Conservation (phyloP, 169 alveolate genomes). For the Eimeria brunetti region DNA sequence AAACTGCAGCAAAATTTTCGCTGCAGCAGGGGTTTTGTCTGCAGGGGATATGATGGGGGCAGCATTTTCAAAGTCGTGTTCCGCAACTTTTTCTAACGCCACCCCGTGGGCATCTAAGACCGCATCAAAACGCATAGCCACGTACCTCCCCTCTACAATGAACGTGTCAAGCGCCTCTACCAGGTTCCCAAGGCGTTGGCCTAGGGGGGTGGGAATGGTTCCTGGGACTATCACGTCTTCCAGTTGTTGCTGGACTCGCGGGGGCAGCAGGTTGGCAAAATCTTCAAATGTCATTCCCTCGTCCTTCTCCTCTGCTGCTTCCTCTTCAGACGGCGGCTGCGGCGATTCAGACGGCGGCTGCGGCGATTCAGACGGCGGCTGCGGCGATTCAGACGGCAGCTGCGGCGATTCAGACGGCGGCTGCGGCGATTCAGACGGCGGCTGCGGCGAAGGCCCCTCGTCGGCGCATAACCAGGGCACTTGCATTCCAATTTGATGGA, state of each 20-base stretch:
- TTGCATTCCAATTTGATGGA: not conserved
- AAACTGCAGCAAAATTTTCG: not conserved
- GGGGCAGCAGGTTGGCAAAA: not conserved
- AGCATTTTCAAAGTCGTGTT: not conserved
- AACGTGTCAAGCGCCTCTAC: not conserved
- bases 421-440: too few relatives aligned
- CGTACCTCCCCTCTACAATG: not conserved
- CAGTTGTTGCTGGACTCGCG: not conserved
- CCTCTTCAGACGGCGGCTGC: not conserved
- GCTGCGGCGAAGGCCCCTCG: not conserved
- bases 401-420: too few relatives aligned
- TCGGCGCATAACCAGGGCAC: not conserved
- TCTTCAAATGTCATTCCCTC: not conserved
- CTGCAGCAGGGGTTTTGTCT: not conserved
- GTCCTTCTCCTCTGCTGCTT: not conserved
- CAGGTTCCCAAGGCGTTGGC: not conserved
- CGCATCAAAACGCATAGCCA: not conserved
- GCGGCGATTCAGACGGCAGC: too few relatives aligned
- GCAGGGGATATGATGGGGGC: not conserved
- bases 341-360: too few relatives aligned
- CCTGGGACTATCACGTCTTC: not conserved
- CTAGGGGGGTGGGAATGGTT: not conserved
- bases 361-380: too few relatives aligned
- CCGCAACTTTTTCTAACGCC: not conserved
- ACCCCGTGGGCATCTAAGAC: not conserved